Evolutionary conservation across 371 early-diverging fungal genomes (phyloP).

Genomic region (Mucor circinelloides): DNA sequence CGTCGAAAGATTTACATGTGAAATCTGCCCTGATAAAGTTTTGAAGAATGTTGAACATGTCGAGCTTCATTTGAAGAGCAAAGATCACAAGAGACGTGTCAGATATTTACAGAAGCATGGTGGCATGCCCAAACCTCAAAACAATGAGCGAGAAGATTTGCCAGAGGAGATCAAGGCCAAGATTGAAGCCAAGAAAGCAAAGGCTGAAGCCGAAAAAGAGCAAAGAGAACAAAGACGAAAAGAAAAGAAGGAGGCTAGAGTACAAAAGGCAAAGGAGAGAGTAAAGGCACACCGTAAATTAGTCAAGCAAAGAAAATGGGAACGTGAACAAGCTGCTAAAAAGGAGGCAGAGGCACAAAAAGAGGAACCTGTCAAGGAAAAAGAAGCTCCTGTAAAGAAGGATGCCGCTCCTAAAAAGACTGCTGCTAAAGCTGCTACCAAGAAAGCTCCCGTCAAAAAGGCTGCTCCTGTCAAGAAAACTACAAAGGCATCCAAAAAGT

Average conservation of each 20-base stretch:
- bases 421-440: not conserved
- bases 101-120: conserved; percentile 22
- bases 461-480: not conserved
- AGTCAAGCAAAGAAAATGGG: conserved; percentile 19
- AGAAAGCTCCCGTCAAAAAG: conserved; percentile 8
- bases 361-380: not conserved
- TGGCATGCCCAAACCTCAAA: not conserved
- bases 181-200: conserved; percentile 10
- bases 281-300: conserved; percentile 20
- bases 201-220: conserved; percentile 1
- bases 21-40: conserved; percentile 35
- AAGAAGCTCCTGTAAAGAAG: not conserved
- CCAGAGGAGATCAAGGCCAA: conserved; percentile 9
- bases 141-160: not conserved
- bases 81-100: conserved; percentile 23
- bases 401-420: not conserved
- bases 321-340: conserved; percentile 14
- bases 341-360: not conserved
- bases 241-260: conserved; percentile 13
- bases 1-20: conserved; percentile 24
- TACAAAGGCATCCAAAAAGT: conserved; percentile 1
- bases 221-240: conserved; percentile 1
- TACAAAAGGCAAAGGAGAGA: conserved; percentile 12
- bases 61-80: conserved; percentile 36
- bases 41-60: conserved; percentile 33